These are phyloP conservation scores for Thelephora aurantiotincta DNA, from an alignment of 768 basidiomycete species.

Conservation along the genomic window DNA sequence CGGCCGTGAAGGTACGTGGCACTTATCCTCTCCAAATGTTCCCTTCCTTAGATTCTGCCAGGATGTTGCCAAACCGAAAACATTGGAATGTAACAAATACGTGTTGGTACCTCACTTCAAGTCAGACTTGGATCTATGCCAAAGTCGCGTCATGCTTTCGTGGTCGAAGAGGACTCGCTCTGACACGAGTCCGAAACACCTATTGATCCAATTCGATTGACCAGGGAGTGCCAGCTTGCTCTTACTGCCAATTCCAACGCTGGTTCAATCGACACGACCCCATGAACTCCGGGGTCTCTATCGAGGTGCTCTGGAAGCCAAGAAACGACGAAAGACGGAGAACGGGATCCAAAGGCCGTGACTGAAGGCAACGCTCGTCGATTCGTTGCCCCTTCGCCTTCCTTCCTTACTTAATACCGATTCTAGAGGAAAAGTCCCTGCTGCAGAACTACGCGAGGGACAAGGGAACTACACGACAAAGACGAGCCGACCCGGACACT, in stretches of 20 bases:
- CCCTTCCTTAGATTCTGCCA: slow-evolving; percentile 12
- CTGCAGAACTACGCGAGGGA: no score
- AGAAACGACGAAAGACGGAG: no score
- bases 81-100: slow-evolving; percentile 84
- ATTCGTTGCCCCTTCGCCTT: no score
- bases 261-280: slow-evolving; percentile 36
- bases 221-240: slow-evolving; percentile 68
- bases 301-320: no score
- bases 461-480: no score
- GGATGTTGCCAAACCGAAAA: slow-evolving; percentile 71
- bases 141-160: background rate
- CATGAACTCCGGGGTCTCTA: no score
- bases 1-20: slow-evolving; percentile 45
- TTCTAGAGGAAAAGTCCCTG: no score
- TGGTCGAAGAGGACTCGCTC: background rate
- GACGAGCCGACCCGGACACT: no score
- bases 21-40: background rate
- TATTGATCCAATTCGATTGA: slow-evolving; percentile 78
- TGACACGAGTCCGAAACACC: slow-evolving; percentile 25
- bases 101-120: slow-evolving; percentile 90
- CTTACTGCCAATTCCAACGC: slow-evolving; percentile 25
- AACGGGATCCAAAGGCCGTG: no score
- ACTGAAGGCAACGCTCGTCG: no score
- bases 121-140: slow-evolving; percentile 69
- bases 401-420: no score